A percentile compares a stretch with the other conserved stretches of the same genome.
Evolutionary conservation across 73 alveolate genomes (phyloP).

Genomic region (Paramecium bursaria): DNA sequence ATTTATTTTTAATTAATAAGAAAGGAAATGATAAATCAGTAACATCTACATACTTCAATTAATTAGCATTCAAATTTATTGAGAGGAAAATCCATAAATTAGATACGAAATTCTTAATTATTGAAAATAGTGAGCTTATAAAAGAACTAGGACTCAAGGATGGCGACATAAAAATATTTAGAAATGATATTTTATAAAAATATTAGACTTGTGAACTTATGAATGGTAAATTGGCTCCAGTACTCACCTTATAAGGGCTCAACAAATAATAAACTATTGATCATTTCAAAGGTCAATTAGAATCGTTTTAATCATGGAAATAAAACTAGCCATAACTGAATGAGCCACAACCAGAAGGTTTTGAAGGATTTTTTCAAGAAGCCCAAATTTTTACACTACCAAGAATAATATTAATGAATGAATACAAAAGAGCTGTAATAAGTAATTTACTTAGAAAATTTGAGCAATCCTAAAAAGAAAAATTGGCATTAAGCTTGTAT

Average conservation of each 20-base stretch:
- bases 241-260: background rate
- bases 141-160: background rate
- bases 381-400: slow-evolving; percentile 53
- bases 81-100: slow-evolving; percentile 17
- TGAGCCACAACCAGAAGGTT: background rate
- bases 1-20: no score
- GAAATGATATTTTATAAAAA: slow-evolving; percentile 54
- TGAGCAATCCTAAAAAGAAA: background rate
- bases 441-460: background rate
- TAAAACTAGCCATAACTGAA: background rate
- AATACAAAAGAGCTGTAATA: slow-evolving; percentile 1
- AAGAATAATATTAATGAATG: slow-evolving; percentile 3
- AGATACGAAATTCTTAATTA: slow-evolving; percentile 18
- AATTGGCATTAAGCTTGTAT: slow-evolving; percentile 3
- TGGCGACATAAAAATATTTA: slow-evolving; percentile 8
- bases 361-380: background rate
- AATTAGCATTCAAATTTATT: slow-evolving; percentile 1
- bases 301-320: slow-evolving; percentile 49
- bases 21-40: background rate
- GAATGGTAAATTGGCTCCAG: background rate
- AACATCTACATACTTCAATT: background rate
- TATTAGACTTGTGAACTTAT: slow-evolving; percentile 9
- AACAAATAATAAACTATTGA: background rate
- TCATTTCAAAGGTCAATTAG: background rate
- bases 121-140: slow-evolving; percentile 30